phyloP scores from a whole-genome alignment of 768 basidiomycete genomes.

The Cubamyces sp. region DNA sequence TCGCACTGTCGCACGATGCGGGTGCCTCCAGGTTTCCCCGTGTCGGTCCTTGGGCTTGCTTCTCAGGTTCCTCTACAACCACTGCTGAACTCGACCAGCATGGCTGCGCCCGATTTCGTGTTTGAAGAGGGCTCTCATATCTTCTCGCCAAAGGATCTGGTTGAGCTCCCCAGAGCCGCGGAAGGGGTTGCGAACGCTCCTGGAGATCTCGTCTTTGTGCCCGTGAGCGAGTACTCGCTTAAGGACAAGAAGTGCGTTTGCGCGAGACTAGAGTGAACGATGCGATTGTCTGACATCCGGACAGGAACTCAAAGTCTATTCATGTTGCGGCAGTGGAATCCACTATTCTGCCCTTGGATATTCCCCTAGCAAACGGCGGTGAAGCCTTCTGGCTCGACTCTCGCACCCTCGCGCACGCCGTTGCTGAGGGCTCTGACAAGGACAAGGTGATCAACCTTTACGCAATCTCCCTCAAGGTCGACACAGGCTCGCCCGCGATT shows the following conservation, averaged over 20 bases:
- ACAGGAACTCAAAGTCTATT: constrained; percentile 73
- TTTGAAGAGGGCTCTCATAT: constrained; percentile 62
- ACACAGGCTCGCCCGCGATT: constrained; percentile 34
- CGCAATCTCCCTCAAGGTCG: constrained; percentile 56
- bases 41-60: constrained; percentile 57
- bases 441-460: constrained; percentile 59
- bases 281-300: not conserved
- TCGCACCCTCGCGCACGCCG: constrained; percentile 71
- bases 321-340: constrained; percentile 63
- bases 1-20: constrained; percentile 45
- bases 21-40: constrained; percentile 43
- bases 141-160: constrained; percentile 73
- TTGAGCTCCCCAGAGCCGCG: constrained; percentile 70
- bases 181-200: constrained; percentile 64
- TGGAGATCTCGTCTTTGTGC: constrained; percentile 70
- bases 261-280: not conserved
- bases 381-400: constrained; percentile 80
- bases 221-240: constrained; percentile 71
- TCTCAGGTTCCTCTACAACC: constrained; percentile 54
- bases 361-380: constrained; percentile 69
- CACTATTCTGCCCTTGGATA: constrained; percentile 50
- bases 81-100: constrained; percentile 15
- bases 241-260: constrained; percentile 69
- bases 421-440: constrained; percentile 54
- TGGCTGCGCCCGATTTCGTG: constrained; percentile 46